Evolutionary conservation across 768 basidiomycete species (phyloP).

Genomic region (Mycena crocata): DNA sequence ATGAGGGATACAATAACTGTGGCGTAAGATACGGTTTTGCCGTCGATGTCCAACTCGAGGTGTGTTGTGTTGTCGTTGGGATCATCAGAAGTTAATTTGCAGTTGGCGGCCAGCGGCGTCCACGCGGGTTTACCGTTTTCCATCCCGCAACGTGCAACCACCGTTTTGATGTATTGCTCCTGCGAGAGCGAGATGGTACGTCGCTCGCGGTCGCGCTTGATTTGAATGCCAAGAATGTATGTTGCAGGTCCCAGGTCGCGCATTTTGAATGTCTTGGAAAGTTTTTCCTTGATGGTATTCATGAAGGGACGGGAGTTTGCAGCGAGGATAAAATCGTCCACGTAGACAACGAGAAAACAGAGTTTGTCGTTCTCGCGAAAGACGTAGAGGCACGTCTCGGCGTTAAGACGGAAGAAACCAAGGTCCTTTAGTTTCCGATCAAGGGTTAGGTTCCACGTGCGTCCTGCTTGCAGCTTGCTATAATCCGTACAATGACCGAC

Average conservation of each 20-base stretch:
- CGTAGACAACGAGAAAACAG: conserved; percentile 1
- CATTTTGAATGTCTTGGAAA: neutral
- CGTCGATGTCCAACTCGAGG: neutral
- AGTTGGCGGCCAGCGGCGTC: neutral
- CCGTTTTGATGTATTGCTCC: neutral
- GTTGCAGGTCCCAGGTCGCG: neutral
- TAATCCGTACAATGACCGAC: neutral
- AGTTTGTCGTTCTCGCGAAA: neutral
- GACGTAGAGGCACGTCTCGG: neutral
- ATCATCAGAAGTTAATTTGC: neutral
- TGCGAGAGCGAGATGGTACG: conserved; percentile 1
- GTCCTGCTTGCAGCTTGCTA: conserved; percentile 1
- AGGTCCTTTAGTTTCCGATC: neutral
- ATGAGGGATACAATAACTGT: neutral
- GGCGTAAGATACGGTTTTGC: neutral
- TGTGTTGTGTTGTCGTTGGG: neutral
- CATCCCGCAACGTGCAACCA: neutral
- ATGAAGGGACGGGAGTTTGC: neutral
- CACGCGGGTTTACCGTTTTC: neutral
- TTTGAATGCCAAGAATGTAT: conserved; percentile 1
- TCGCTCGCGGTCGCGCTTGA: neutral
- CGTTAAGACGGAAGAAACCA: neutral
- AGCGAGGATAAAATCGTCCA: conserved; percentile 1
- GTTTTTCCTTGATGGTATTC: neutral
- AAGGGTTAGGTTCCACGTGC: conserved; percentile 1